A percentile compares a stretch with the other conserved stretches of the same genome.
Conservation (phyloP, 2,329 filamentous ascomycete species). For the Colletotrichum chrysophilum region DNA sequence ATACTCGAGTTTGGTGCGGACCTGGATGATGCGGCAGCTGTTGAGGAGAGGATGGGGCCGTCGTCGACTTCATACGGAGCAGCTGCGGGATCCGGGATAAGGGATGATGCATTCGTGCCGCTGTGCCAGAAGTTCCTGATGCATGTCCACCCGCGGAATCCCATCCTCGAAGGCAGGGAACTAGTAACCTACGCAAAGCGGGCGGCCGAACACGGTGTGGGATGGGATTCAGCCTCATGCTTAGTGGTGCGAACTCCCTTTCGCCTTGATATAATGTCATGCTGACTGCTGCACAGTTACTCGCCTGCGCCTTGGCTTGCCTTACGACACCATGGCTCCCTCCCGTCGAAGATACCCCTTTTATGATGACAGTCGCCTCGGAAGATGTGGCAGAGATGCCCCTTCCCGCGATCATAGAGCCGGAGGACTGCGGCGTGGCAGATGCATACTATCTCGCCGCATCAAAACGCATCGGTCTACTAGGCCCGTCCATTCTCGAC, state of each 20-base stretch:
- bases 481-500: conserved; percentile 25
- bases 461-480: conserved; percentile 24
- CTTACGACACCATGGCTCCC: neutral
- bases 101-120: conserved; percentile 3
- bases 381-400: neutral
- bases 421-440: conserved; percentile 1
- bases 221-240: conserved; percentile 26
- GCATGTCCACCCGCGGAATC: conserved; percentile 27
- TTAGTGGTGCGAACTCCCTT: conserved; percentile 17
- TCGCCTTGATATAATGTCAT: neutral
- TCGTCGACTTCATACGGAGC: accelerated
- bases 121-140: conserved; percentile 23
- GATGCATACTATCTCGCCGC: conserved; percentile 27
- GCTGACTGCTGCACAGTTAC: neutral
- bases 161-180: conserved; percentile 24
- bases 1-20: neutral
- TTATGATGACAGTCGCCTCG: neutral
- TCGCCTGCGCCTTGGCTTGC: conserved; percentile 15
- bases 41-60: neutral
- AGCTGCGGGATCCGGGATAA: neutral
- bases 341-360: neutral
- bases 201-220: conserved; percentile 16
- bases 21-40: neutral
- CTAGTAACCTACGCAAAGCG: conserved; percentile 20
- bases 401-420: neutral